These are phyloP conservation scores for Scleroderma bovista DNA, from an alignment of 768 basidiomycete genomes.

Conservation along the genomic window DNA sequence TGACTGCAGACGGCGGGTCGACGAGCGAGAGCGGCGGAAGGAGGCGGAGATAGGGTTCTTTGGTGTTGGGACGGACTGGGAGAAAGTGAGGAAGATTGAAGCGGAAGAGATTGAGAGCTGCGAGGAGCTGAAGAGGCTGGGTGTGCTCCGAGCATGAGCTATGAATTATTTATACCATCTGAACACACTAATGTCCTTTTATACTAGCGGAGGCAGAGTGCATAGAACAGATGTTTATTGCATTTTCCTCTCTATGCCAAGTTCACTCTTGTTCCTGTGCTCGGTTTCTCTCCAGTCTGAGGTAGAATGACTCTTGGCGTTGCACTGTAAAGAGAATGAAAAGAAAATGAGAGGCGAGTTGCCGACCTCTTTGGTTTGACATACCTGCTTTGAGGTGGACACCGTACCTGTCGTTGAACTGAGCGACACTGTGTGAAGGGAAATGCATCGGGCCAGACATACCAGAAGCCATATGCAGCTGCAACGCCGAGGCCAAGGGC, in stretches of 20 bases:
- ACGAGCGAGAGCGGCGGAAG: conserved; percentile 62
- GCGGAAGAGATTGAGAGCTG: conserved; percentile 69
- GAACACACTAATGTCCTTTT: too few species aligned
- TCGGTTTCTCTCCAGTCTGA: conserved; percentile 70
- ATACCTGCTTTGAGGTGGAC: conserved; percentile 69
- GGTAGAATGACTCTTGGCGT: conserved; percentile 79
- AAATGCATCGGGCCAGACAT: conserved; percentile 24
- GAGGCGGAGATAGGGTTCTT: conserved; percentile 82
- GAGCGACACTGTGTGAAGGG: conserved; percentile 8
- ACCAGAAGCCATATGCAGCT: conserved; percentile 83
- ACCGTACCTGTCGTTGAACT: conserved; percentile 59
- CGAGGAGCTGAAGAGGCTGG: conserved; percentile 65
- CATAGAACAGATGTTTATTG: background rate
- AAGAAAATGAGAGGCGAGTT: conserved; percentile 8
- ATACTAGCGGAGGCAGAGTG: too few species aligned
- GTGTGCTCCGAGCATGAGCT: conserved; percentile 39
- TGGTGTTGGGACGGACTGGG: conserved; percentile 90
- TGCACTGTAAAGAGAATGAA: conserved; percentile 68
- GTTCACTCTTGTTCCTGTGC: conserved; percentile 6
- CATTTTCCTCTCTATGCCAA: background rate
- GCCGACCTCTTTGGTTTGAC: conserved; percentile 21
- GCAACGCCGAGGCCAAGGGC: conserved; percentile 73
- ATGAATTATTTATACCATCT: conserved; percentile 26
- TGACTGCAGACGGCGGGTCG: conserved; percentile 65
- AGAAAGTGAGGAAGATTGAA: conserved; percentile 73